Evolutionary conservation across 371 early-diverging fungal genomes (phyloP).

Genomic region (Conidiobolus incongruus): DNA sequence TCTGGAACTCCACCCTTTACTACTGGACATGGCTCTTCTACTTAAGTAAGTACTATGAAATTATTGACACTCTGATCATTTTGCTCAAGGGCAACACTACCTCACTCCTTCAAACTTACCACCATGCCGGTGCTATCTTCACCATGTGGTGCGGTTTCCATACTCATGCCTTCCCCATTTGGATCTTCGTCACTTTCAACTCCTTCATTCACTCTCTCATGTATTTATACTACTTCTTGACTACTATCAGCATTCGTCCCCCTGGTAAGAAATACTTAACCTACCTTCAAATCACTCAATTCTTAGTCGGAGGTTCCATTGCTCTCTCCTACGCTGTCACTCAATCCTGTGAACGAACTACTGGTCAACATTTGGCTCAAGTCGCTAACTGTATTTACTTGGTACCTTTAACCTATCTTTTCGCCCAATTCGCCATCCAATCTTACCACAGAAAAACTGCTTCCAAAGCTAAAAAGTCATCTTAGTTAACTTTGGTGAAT

Average conservation of each 20-base stretch:
- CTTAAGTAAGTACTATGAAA: constrained; percentile 71
- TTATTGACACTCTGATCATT: constrained; percentile 68
- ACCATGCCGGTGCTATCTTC: constrained; percentile 74
- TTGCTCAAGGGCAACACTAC: constrained; percentile 35
- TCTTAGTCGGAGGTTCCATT: constrained; percentile 48
- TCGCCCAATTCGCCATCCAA: constrained; percentile 45
- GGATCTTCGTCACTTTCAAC: constrained; percentile 72
- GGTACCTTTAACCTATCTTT: constrained; percentile 53
- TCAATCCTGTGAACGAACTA: constrained; percentile 31
- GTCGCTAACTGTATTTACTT: constrained; percentile 48
- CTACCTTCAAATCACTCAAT: constrained; percentile 70
- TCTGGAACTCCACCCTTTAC: neutral
- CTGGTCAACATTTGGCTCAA: constrained; percentile 37
- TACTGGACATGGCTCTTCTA: constrained; percentile 28
- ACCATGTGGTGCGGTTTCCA: constrained; percentile 49
- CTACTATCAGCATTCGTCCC: constrained; percentile 47
- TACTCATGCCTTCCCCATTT: constrained; percentile 48
- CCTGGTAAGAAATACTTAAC: constrained; percentile 70
- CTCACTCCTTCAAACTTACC: constrained; percentile 66
- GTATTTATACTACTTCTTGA: constrained; percentile 70
- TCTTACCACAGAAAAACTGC: constrained; percentile 17
- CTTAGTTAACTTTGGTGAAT: too few relatives aligned
- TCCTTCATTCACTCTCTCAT: constrained; percentile 79
- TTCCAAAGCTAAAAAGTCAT: too few relatives aligned
- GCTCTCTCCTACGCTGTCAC: constrained; percentile 43